These are phyloP conservation scores for Stentor roeselii DNA, from an alignment of 73 alveolate genomes.

Conservation along the genomic window DNA sequence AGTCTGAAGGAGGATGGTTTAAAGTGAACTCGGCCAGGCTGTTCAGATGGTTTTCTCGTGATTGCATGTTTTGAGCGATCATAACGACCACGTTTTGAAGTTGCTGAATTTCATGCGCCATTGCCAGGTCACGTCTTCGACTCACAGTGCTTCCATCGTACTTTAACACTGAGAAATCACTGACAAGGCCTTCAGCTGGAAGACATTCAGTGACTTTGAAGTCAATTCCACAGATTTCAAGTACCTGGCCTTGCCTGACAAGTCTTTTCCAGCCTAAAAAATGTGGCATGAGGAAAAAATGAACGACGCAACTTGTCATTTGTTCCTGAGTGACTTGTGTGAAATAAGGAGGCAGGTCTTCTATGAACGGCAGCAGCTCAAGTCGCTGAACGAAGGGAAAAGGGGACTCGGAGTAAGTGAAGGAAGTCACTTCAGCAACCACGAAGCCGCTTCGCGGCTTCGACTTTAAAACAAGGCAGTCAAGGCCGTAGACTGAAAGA, in stretches of 20 bases:
- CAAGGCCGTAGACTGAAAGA: not conserved
- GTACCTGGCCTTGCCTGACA: not conserved
- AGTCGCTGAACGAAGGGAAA: not conserved
- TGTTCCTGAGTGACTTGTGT: not conserved
- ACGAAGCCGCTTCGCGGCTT: slow-evolving; percentile 4
- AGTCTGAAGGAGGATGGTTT: not conserved
- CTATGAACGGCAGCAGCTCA: not conserved
- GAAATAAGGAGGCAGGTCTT: not conserved
- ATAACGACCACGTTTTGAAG: not conserved
- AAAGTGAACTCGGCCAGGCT: not conserved
- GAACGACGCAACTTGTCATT: too few species aligned
- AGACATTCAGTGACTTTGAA: not conserved
- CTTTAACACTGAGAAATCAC: not conserved
- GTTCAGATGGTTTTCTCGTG: not conserved
- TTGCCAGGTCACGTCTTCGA: not conserved
- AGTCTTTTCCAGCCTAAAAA: not conserved
- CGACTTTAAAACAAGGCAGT: not conserved
- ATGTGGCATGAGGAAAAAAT: slow-evolving; percentile 14
- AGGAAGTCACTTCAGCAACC: not conserved
- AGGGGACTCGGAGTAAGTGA: not conserved
- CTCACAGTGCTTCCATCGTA: slow-evolving; percentile 5
- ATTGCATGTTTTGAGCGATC: not conserved
- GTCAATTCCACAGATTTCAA: not conserved
- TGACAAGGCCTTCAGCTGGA: not conserved
- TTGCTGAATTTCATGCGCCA: not conserved